phyloP scores from a whole-genome alignment of 1,284 basidiomycete genomes.

The Cystobasidium sp. region DNA sequence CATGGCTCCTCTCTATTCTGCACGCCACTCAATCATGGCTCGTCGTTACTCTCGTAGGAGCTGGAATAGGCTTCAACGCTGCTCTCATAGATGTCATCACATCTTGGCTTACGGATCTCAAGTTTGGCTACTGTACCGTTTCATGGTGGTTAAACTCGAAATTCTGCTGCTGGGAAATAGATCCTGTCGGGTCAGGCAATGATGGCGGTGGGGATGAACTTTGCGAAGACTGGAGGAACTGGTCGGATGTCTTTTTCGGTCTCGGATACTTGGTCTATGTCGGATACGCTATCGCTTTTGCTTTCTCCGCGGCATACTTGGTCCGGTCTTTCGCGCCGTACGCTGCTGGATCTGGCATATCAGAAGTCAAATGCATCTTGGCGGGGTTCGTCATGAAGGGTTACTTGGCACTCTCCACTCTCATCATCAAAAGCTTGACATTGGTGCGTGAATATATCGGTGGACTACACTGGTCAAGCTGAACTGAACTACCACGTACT shows the following conservation, averaged over 20 bases:
- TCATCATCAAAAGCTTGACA: conserved; percentile 88
- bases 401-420: conserved; percentile 85
- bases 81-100: conserved; percentile 94
- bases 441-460: conserved; percentile 66
- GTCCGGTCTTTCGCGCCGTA: conserved; percentile 89
- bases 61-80: conserved; percentile 89
- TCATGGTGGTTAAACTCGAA: conserved; percentile 99
- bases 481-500: background rate
- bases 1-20: conserved; percentile 52
- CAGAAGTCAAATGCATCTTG: conserved; percentile 98
- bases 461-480: background rate
- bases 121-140: conserved; percentile 93
- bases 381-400: conserved; percentile 97
- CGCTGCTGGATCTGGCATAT: conserved; percentile 96
- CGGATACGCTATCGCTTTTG: conserved; percentile 79
- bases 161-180: conserved; percentile 97
- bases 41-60: conserved; percentile 80
- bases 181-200: conserved; percentile 59
- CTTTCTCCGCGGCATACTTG: conserved; percentile 82
- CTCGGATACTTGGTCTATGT: conserved; percentile 86
- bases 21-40: conserved; percentile 69
- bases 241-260: conserved; percentile 69
- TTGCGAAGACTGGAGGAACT: conserved; percentile 91
- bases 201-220: conserved; percentile 68
- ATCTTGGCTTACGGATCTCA: conserved; percentile 97